Conservation (phyloP, 2,329 filamentous ascomycete genomes). For the Colletotrichum noveboracense region DNA sequence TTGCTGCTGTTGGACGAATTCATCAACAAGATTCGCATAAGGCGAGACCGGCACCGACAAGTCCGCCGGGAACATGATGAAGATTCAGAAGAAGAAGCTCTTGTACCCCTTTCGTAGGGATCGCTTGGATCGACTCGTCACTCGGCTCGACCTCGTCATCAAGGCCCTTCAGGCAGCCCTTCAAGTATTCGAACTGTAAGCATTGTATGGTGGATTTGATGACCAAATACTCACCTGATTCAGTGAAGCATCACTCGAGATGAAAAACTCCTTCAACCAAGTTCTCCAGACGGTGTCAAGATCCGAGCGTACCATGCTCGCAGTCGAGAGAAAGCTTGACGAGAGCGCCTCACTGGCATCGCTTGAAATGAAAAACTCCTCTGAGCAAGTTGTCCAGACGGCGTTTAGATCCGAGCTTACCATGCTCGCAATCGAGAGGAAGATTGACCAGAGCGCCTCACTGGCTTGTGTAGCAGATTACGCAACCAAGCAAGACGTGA, state of each 20-base stretch:
- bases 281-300: not conserved
- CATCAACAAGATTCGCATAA: not conserved
- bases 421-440: not conserved
- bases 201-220: not conserved
- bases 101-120: not conserved
- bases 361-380: not conserved
- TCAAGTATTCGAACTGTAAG: not conserved
- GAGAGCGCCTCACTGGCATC: not conserved
- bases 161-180: not conserved
- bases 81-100: not conserved
- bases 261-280: not conserved
- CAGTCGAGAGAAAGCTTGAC: not conserved
- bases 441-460: not conserved
- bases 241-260: not conserved
- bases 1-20: accelerated
- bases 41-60: accelerated
- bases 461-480: not conserved
- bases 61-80: not conserved
- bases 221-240: not conserved
- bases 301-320: not conserved
- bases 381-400: not conserved
- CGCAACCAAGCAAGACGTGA: not conserved
- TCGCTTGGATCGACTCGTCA: not conserved
- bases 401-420: not conserved
- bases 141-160: not conserved